Evolutionary conservation across 2,329 filamentous ascomycete species (phyloP).

Genomic region (Nakataea oryzae): DNA sequence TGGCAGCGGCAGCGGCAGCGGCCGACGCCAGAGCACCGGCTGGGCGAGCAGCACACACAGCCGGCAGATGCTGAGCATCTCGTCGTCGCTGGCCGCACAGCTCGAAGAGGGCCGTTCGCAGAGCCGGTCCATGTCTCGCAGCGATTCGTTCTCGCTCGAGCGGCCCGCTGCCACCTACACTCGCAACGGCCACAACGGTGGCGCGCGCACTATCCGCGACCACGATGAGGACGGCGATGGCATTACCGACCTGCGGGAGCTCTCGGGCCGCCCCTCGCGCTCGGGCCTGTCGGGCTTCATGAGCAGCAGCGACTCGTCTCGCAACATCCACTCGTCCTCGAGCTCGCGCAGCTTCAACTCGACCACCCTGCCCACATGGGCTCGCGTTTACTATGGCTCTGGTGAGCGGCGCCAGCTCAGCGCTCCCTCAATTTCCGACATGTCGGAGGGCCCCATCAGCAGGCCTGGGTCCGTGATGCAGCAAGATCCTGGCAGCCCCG

Average conservation of each 20-base stretch:
- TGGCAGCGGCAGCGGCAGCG: slow-evolving; percentile 14
- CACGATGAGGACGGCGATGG: slow-evolving; percentile 56
- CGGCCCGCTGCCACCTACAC: slow-evolving; percentile 33
- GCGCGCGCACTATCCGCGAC: slow-evolving; percentile 39
- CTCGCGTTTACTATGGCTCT: slow-evolving; percentile 60
- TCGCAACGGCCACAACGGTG: slow-evolving; percentile 24
- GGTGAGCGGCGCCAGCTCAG: slow-evolving; percentile 47
- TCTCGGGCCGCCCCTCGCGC: slow-evolving; percentile 42
- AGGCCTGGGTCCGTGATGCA: slow-evolving; percentile 31
- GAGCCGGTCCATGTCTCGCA: slow-evolving; percentile 19
- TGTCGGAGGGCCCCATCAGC: slow-evolving; percentile 34
- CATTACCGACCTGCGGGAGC: slow-evolving; percentile 45
- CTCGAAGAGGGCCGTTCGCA: slow-evolving; percentile 23
- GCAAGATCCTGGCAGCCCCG: slow-evolving; percentile 38
- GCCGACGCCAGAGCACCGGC: slow-evolving; percentile 34
- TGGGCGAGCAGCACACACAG: slow-evolving; percentile 36
- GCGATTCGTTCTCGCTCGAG: slow-evolving; percentile 35
- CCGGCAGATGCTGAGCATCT: slow-evolving; percentile 46
- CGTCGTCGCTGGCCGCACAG: slow-evolving; percentile 37
- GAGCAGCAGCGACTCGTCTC: slow-evolving; percentile 35
- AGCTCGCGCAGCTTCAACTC: slow-evolving; percentile 33
- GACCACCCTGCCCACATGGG: slow-evolving; percentile 41
- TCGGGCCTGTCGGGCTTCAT: slow-evolving; percentile 41
- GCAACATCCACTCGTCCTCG: slow-evolving; percentile 39
- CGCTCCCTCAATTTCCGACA: slow-evolving; percentile 30